Base-by-base conservation (phyloP, 2,329 filamentous ascomycete species). In the Pseudogymnoascus sp. region DNA sequence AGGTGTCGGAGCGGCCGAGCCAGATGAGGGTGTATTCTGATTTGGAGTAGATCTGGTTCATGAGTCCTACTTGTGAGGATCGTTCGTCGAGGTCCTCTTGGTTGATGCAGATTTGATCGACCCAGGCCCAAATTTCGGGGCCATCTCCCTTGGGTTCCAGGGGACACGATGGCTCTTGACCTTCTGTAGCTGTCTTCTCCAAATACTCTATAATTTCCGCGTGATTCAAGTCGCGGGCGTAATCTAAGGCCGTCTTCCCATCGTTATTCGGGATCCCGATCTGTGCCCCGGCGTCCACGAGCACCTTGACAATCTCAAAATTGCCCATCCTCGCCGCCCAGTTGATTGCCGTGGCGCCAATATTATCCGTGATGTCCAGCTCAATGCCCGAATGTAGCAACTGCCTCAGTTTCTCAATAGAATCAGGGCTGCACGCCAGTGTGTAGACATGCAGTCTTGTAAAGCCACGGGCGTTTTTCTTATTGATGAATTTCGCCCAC, bases 41-140 rank as follows among this genome's bases (percentile, higher is more conserved):
- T 18, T 41, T 35, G 5, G 43, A 3, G 59, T 66, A 66, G 28
- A 67, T 66, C 25, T 57, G 16, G 9, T 57, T 41, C 65, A 66
- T 66, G 28, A 62, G 43, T 2, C 12, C 30, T 12, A 66, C 57
- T 39, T 66, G 64, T 5, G 25, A 16, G 22, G 20, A 57, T 9
- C 59, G 60, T 43, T 65, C 64, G 6, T n/a, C n/a, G 3, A 50
- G 28, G 22, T 61, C 39, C 2, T 38, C 25, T 59, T 67, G 63
- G 18, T 67, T 63, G 25, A 66, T 67, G 25, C 65, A 66, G 4
- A 66, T 62, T 1, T 58, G 43, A 50, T 67, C 65, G 32, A 65
- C 62, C 65, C 65, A 67, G 16, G 37, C 37, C 37, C 37, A 39
- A 39, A 39, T 6, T 39, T 39, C 37, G 11, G 37, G 6, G 37